Evolutionary conservation across 768 basidiomycete species (phyloP).

Genomic region (Baorangia bicolor): DNA sequence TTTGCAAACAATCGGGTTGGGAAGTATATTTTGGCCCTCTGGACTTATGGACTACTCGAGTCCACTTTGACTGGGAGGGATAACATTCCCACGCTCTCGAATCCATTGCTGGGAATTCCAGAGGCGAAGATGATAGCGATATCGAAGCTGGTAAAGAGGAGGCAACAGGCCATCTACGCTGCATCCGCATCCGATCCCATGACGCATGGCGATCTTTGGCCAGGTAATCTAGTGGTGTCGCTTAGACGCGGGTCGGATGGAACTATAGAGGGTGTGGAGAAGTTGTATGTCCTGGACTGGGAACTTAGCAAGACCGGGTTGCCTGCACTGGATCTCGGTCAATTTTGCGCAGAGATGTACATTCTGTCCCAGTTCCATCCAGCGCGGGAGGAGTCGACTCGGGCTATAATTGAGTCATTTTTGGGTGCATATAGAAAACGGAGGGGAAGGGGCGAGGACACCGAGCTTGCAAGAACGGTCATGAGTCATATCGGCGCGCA

Average conservation of each 20-base stretch:
- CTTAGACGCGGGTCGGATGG: constrained; percentile 31
- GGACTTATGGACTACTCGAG: constrained; percentile 46
- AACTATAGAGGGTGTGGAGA: constrained; percentile 31
- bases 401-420: constrained; percentile 43
- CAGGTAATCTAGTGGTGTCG: constrained; percentile 61
- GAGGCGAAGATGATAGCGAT: constrained; percentile 37
- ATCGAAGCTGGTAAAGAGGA: constrained; percentile 32
- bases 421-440: constrained; percentile 42
- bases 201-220: constrained; percentile 66
- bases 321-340: constrained; percentile 58
- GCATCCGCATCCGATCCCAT: constrained; percentile 29
- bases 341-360: constrained; percentile 61
- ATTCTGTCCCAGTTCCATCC: constrained; percentile 49
- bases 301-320: constrained; percentile 60
- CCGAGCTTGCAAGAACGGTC: constrained; percentile 35
- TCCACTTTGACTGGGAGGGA: constrained; percentile 36
- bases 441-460: constrained; percentile 16
- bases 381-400: constrained; percentile 36
- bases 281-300: constrained; percentile 61
- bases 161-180: constrained; percentile 31
- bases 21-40: constrained; percentile 39
- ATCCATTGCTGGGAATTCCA: constrained; percentile 43
- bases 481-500: constrained; percentile 56
- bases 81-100: constrained; percentile 34
- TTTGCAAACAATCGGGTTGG: constrained; percentile 44